Evolutionary conservation across 2,329 filamentous ascomycete species (phyloP).

Genomic region (Sporothrix euskadiensis): DNA sequence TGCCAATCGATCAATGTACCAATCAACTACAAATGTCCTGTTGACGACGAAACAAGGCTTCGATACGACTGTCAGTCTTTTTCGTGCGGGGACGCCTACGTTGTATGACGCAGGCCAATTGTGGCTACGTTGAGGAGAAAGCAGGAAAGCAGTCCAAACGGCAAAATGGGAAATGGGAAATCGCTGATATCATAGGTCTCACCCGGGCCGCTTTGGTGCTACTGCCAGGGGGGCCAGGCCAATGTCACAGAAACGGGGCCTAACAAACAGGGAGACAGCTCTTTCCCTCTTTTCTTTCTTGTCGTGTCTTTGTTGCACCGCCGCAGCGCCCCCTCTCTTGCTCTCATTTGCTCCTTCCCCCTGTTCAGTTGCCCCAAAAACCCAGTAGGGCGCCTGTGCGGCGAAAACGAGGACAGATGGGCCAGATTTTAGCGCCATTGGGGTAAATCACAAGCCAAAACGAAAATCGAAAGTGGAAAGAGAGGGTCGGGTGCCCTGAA

Average conservation of each 20-base stretch:
- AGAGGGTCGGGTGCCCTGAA: background rate
- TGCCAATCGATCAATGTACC: background rate
- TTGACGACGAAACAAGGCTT: background rate
- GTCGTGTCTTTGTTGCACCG: background rate
- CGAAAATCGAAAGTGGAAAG: background rate
- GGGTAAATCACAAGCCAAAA: slow-evolving; percentile 24
- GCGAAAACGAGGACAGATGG: background rate
- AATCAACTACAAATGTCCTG: background rate
- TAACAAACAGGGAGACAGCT: background rate
- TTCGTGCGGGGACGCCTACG: background rate
- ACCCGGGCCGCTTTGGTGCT: background rate
- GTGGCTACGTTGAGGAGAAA: background rate
- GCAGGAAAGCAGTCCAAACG: background rate
- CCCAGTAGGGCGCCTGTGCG: background rate
- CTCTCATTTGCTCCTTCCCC: background rate
- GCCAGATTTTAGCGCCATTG: background rate
- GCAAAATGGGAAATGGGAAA: background rate
- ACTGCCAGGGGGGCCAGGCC: background rate
- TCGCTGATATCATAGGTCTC: slow-evolving; percentile 21
- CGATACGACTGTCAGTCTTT: background rate
- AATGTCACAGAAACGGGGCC: background rate
- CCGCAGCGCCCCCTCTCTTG: background rate
- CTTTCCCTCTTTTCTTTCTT: background rate
- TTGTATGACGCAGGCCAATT: slow-evolving; percentile 14
- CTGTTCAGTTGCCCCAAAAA: background rate